Evolutionary conservation across 202 grass and related monocot species (phyloP).

Genomic region (Setaria viridis): DNA sequence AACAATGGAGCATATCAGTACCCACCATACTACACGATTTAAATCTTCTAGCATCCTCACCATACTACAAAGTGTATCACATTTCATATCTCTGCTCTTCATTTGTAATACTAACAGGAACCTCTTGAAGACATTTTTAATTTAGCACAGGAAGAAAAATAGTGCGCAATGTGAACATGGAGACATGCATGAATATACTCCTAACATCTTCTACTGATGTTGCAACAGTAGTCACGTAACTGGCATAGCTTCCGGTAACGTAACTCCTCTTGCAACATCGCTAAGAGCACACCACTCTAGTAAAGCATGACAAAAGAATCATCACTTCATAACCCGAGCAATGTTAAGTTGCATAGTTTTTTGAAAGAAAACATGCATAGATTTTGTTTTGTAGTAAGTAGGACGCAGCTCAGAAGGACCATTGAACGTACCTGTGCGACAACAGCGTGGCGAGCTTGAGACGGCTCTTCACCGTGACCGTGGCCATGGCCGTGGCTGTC

Average conservation of each 20-base stretch:
- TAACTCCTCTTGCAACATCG: neutral
- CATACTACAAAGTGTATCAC: neutral
- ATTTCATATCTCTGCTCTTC: neutral
- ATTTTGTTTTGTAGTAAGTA: neutral
- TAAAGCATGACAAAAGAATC: neutral
- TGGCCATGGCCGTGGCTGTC: constrained; percentile 37
- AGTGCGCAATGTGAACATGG: neutral
- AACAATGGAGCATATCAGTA: constrained; percentile 17
- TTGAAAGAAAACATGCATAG: neutral
- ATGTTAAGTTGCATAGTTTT: neutral
- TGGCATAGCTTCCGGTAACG: neutral
- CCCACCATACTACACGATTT: neutral
- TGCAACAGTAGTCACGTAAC: too few species aligned
- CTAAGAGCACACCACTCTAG: neutral
- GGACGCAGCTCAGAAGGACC: neutral
- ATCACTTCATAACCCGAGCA: neutral
- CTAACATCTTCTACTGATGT: too few species aligned
- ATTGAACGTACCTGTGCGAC: constrained; percentile 65
- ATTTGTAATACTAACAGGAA: neutral
- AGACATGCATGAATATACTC: neutral
- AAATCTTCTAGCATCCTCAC: neutral
- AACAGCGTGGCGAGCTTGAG: constrained; percentile 65
- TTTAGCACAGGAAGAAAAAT: neutral
- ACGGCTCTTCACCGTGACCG: constrained; percentile 48
- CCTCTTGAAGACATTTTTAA: neutral